Conservation (phyloP, 768 basidiomycete genomes). For the Phylloporus sp. region DNA sequence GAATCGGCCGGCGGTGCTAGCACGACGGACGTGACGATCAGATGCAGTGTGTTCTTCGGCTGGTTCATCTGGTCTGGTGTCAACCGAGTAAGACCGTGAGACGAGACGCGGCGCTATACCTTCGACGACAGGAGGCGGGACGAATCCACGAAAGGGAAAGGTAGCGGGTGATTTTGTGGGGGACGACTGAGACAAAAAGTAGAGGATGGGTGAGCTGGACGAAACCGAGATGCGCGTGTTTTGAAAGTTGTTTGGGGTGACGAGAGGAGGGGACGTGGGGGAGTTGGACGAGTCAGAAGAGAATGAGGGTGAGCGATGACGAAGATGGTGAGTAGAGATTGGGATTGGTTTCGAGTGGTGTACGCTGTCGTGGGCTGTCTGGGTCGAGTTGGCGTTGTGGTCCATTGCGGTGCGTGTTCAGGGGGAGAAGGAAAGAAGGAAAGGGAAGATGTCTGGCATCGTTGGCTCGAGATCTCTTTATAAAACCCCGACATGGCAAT, state of each 20-base stretch:
- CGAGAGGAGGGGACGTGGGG: slow-evolving; percentile 44
- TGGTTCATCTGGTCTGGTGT: slow-evolving; percentile 32
- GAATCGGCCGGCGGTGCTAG: slow-evolving; percentile 55
- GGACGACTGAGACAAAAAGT: slow-evolving; percentile 59
- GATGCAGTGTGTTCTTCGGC: slow-evolving; percentile 39
- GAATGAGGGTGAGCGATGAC: slow-evolving; percentile 57
- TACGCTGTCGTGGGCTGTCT: slow-evolving; percentile 24
- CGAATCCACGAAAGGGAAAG: slow-evolving; percentile 55
- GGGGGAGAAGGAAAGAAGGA: slow-evolving; percentile 4
- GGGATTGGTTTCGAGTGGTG: slow-evolving; percentile 65
- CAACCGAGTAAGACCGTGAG: background rate
- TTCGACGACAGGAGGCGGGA: slow-evolving; percentile 55
- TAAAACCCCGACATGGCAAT: slow-evolving; percentile 28
- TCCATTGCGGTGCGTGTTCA: slow-evolving; percentile 15
- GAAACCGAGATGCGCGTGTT: slow-evolving; percentile 45
- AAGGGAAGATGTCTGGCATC: background rate
- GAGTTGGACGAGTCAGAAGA: slow-evolving; percentile 58
- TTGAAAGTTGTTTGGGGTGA: slow-evolving; percentile 43
- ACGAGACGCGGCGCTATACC: slow-evolving; percentile 37
- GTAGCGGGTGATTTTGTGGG: slow-evolving; percentile 49
- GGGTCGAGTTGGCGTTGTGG: background rate
- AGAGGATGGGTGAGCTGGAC: slow-evolving; percentile 66
- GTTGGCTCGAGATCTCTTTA: slow-evolving; percentile 2
- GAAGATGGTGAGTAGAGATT: slow-evolving; percentile 41
- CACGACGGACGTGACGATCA: slow-evolving; percentile 55